Percentiles rank a stretch among this genome's conserved stretches.
Evolutionary conservation across 192 early-diverging fungal genomes (phyloP).

Genomic region (Entomortierella chlamydospora): DNA sequence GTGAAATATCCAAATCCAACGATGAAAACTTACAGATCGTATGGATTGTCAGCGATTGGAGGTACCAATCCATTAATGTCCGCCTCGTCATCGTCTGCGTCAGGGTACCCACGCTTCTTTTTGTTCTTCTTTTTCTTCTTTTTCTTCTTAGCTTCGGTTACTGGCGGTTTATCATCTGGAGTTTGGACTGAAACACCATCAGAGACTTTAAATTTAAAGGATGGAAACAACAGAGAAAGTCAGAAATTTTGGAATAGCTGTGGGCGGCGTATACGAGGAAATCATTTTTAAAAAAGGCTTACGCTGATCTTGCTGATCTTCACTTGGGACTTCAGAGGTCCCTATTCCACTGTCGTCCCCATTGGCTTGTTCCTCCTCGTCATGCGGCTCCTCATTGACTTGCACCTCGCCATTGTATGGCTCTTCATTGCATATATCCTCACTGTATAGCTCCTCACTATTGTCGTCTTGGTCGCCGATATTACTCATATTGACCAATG

Average conservation of each 20-base stretch:
- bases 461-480: slow-evolving; percentile 3
- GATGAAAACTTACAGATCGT: slow-evolving; percentile 13
- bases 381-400: neutral
- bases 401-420: neutral
- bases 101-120: slow-evolving; percentile 4
- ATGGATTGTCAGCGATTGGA: neutral
- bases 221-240: neutral
- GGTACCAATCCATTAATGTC: slow-evolving; percentile 10
- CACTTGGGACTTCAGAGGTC: neutral
- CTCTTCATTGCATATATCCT: neutral
- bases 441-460: neutral
- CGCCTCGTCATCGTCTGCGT: slow-evolving; percentile 16
- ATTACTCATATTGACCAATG: neutral
- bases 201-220: neutral
- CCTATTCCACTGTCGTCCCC: neutral
- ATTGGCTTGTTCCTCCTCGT: neutral
- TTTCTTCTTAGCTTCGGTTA: neutral
- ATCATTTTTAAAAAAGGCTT: no score
- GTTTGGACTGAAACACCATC: neutral
- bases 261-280: no score
- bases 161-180: neutral
- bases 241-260: neutral
- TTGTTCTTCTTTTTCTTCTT: slow-evolving; percentile 37
- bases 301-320: neutral
- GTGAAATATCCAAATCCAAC: neutral